Evolutionary conservation across 192 early-diverging fungal species (phyloP), one percentile per base, ranked within the genome.

Genomic region (Funneliformis geosporum): DNA sequence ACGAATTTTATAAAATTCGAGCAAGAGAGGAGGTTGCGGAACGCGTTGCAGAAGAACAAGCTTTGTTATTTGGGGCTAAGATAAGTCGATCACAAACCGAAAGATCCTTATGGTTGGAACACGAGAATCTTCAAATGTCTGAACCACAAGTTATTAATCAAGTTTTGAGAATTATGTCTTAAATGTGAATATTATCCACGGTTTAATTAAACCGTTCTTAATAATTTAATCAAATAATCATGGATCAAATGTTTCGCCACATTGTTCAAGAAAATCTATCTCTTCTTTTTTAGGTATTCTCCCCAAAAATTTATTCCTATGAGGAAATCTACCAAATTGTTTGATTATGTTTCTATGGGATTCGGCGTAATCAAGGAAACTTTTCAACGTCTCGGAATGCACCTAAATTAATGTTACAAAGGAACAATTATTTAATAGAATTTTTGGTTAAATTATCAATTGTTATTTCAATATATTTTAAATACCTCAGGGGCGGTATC

Each of bases 1-100:
- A 80, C 16, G 94, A 95, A 79, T 97, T 98, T 82, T 97, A 97
- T 82, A 81, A 82, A 69, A 82, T 91, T 71, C 91, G 97, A 60
- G 93, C 91, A 47, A 91, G 89, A 59, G 88, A 95, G 80, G 97
- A 98, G 78, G 80, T 87, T 39, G 89, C 92, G 80, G 87, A 87
- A 69, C 88, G 88, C 81, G 87, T 91, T 11, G 91, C 90, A 18
- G 84, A 87, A 71, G 87, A 90, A 77, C 89, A 93, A 81, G 85
- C 85, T 4, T 71, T 83, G 72, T 83, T 83, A 12, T 86, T 86
- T 47, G 85, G 85, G 50, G 65, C 76, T 39, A 62, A 39, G 25
- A 23, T 64, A 28, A 9, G 12, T 18, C 8, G 18, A 27, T 78
- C 76, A 21, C 55, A 78, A 78, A 27, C 42, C 11, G 66, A 68